Evolutionary conservation across 2,329 filamentous ascomycete genomes (phyloP), one percentile per base, ranked within the genome.

Genomic region (Exophiala sp.): DNA sequence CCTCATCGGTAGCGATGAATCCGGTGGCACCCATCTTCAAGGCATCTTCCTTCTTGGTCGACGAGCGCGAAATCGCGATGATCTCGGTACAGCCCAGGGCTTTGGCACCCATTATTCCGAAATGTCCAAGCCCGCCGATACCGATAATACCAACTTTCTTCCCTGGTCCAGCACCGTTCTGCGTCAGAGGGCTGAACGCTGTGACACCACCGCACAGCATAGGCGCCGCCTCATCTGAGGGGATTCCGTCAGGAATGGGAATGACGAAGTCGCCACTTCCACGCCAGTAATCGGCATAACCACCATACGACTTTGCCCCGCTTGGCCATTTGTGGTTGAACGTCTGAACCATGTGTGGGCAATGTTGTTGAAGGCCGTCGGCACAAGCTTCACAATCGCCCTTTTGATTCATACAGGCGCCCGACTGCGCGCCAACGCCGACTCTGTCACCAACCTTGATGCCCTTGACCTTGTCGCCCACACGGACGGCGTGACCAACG

Each of bases 161-260:
- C 3, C 87, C 88, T 0, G 86, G 84, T 0, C 88, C 88, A 33
- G 83, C 79, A 2, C 82, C 83, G 36, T 87, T 83, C 33, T 86
- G 79, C 44, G 79, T 79, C 12, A 94, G 71, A 0, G 89, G 88
- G 5, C 81, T 80, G 66, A 82, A 94, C 0, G 86, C 80, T 0
- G 89, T 94, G 50, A 92, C 78, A 1, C 89, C 89, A 1, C 84
- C 89, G 65, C 89, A 92, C 24, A 92, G 77, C 75, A 94, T 83
- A 1, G 88, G 88, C 1, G 87, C 81, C 1, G 80, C 81, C 53
- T 78, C 73, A 7, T 74, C 75, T 14, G 72, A 76, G 1, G 69
- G 62, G 29, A 84, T 58, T 1, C 55, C 65, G 9, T 77, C 73
- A 0, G 81, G 82, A 54, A 85, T 83, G 64, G 35, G 41, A 32